Base-by-base conservation (phyloP, 306 rosid genomes). In the Hippophae gyantsensis region DNA sequence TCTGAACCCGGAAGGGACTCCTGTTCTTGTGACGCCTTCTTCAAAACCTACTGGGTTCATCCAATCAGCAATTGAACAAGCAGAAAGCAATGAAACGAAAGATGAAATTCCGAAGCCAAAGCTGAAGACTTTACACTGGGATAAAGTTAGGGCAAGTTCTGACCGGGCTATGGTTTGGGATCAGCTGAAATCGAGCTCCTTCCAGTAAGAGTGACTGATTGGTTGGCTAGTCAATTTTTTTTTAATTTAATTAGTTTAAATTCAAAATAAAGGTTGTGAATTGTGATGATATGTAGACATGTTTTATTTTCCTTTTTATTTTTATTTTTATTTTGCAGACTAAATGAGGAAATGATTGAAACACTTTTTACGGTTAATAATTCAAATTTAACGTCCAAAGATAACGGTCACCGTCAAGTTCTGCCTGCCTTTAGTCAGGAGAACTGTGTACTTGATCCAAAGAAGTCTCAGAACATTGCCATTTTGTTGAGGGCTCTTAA, bases 311-410 rank as follows among this genome's bases (percentile, higher is more conserved):
- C 5, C 52, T n/a, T 48, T 42, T 32, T 18, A 14, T 44, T 57
- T 62, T 26, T 8, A 54, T 47, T 57, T 62, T 43, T 62, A 48
- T 32, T 52, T 13, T 79, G 79, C 86, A 90, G 98, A 73, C 68
- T 90, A 78, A 87, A 90, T 64, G 98, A 90, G 74, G 95, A 90
- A 61, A 90, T 83, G 96, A 90, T 87, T 10, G 98, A 90, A 78
- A 77, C 96, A 0, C 74, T 90, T 65, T 90, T 90, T 68, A 72
- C 74, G 63, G 92, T 76, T 55, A 90, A 86, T 61, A 79, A 79
- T n/a, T 69, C 78, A 3, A 75, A 56, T 70, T 50, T 72, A 51
- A 68, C 73, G 48, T 57, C 73, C 1, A 87, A 81, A 65, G 89
- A 87, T 43, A 61, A 74, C 42, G 75, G 81, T 43, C 76, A 74